Evolutionary conservation across 768 basidiomycete species (phyloP).

Genomic region (Dentipellis sp.): DNA sequence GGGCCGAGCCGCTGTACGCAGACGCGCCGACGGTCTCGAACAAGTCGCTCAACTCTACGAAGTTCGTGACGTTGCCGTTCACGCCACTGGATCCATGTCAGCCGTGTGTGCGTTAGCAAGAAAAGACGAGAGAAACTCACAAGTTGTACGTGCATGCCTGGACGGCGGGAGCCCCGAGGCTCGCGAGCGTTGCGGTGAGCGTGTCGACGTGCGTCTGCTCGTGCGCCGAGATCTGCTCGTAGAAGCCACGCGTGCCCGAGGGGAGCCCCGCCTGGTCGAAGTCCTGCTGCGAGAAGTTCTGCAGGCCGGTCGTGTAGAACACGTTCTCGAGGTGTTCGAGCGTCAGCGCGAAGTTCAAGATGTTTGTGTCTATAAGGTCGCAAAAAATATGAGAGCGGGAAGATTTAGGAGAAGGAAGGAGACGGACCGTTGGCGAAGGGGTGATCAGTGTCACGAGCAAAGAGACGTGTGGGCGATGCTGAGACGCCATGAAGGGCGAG

Average conservation of each 20-base stretch:
- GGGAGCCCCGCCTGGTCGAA: conserved; percentile 41
- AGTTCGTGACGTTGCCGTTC: conserved; percentile 25
- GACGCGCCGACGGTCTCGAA: conserved; percentile 50
- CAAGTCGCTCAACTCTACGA: conserved; percentile 34
- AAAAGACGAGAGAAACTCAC: conserved; percentile 23
- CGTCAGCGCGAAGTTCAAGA: conserved; percentile 39
- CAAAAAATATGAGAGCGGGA: too few species aligned
- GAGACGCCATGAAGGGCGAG: too few species aligned
- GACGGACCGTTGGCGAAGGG: too few species aligned
- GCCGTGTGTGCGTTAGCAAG: too few species aligned
- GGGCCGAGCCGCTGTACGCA: conserved; percentile 52
- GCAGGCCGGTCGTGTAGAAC: conserved; percentile 36
- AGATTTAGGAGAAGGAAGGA: too few species aligned
- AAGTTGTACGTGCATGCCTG: conserved; percentile 52
- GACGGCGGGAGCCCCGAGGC: conserved; percentile 34
- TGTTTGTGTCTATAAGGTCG: conserved; percentile 11
- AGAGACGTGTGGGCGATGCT: too few species aligned
- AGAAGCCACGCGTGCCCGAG: conserved; percentile 38
- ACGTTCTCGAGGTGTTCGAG: conserved; percentile 38
- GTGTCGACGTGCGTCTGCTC: conserved; percentile 47
- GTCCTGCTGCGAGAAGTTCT: conserved; percentile 32
- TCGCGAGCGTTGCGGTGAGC: conserved; percentile 32
- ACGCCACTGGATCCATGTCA: conserved; percentile 25
- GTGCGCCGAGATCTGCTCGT: conserved; percentile 44
- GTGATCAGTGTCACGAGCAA: too few species aligned